Base-by-base conservation (phyloP, 495 filamentous ascomycete species). In the Penicillium lividum region DNA sequence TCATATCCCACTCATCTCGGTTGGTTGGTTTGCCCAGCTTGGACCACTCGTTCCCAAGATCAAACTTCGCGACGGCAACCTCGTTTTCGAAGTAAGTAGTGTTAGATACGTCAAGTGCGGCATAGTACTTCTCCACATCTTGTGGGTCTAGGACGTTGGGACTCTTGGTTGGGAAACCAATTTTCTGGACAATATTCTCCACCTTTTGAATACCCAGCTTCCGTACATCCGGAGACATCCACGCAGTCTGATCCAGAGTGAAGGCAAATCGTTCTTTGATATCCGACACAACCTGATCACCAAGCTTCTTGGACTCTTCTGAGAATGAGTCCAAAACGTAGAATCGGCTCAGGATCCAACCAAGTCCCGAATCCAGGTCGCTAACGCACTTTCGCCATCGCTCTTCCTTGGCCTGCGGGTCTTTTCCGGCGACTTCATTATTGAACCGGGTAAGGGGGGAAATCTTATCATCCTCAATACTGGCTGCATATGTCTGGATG, bases 181-280 rank as follows among this genome's bases (percentile, higher is more conserved):
- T 89, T 64, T 90, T 89, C 68, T 89, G 86, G 31, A 83, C 73
- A 59, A 91, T 89, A 50, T 88, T 87, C 56, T 84, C 78, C 16
- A 89, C 84, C 67, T 92, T 92, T 57, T 86, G 69, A 44, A 82
- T 82, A 31, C 85, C 87, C 25, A 84, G 67, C 55, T 84, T 75
- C 43, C 82, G 81, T 28, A 88, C 83, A 43, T 83, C 81, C 7
- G 85, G 73, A 56, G 84, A 84, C 86, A 92, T 90, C 88, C 89
- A 92, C 15, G 74, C 68, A 7, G 86, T 79, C 18, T 70, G 74
- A 44, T 80, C 75, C 25, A 92, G 68, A 43, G 81, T 86, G 57
- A 81, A 77, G 25, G 82, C 76, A 62, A 88, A 90, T 51, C 82
- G 80, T 33, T 77, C 75, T 65, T 86, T 88, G 69, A 91, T 88